Evolutionary conservation across 257 asterid species (phyloP), one percentile per base, ranked within the genome.

Genomic region (Cordia subcordata): DNA sequence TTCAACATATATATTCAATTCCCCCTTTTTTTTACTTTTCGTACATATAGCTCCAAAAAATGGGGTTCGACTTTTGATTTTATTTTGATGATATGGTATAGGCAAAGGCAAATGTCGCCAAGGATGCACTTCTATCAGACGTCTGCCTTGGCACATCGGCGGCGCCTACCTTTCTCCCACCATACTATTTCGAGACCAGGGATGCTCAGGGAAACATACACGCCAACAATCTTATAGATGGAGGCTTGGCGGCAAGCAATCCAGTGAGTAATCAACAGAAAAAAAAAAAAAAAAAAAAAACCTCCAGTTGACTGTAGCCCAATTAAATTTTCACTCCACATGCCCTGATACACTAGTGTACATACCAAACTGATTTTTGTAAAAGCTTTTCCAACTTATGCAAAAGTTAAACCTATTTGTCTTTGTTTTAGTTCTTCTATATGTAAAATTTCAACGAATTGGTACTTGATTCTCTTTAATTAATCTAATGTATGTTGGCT

Each of bases 131-230:
- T 56, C 61, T 85, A 4, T 78, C 80, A 5, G 91, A 86, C 33
- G 72, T 86, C 2, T 79, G 85, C 72, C 60, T 86, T 9, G 65
- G 85, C 73, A 86, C 88, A 3, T 78, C 86, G 0, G 91, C 91
- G 11, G 94, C 88, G 4, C 91, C 94, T 0, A 85, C 94, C 12
- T 82, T n/a, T 60, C 75, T 81, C 0, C 94, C 91, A 0, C 74
- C 84, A 17, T 79, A 86, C 67, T 79, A 83, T 58, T 86, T 83
- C 42, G 81, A 81, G 52, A 69, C 80, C 0, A 38, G 17, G 16
- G 81, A 79, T 11, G 58, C 75, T 15, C 32, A 53, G 8, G 86
- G 82, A 13, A 68, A 39, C 0, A 51, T 0, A 5, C 68, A 67
- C 42, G 50, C 68, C 5, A 79, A 65, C 47, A 81, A 83, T 70